Base-by-base conservation (phyloP, 1,284 basidiomycete genomes). In the Phellopilus nigrolimitatus region DNA sequence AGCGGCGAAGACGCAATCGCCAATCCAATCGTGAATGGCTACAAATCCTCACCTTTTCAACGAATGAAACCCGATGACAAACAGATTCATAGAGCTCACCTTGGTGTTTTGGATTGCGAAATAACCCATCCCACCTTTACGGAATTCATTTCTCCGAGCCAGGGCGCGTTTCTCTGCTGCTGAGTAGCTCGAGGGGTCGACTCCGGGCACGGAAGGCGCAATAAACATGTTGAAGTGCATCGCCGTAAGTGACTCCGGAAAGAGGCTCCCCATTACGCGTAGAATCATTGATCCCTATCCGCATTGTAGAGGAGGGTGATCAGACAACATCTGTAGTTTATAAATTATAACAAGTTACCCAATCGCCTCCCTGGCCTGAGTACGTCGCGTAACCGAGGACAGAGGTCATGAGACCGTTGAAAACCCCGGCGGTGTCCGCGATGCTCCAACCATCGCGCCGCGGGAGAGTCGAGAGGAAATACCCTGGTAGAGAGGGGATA, bases 331-430 rank as follows among this genome's bases (percentile, higher is more conserved):
- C 6, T 33, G 6, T n/a, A 27, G 8, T 34, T 12, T 27, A 36
- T 19, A 40, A n/a, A 40, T n/a, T 3, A 43, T 9, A 52, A 22
- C 3, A 27, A 40, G 50, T 10, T 34, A 61, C 59, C 59, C 58
- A 61, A 34, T 62, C 61, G 13, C 61, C 61, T 12, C 57, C 60
- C 33, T 62, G 61, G 2, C 28, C 57, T 15, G 50, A 50, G 39
- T 61, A 62, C 27, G 48, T 59, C 38, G 57, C 33, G 52, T 62
- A 62, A 9, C 60, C 60, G 6, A 62, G 55, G 1, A 58, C 60
- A 6, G 59, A 47, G 1, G 57, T 58, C 60, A 62, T 60, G 13
- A 62, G 52, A 3, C 53, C 55, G 39, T 62, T 55, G 40, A 56
- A 57, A n/a, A 62, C 31, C n/a, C 53, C 37, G 10, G 59, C 61